Evolutionary conservation across 495 filamentous ascomycete genomes (phyloP).

Genomic region (Talaromyces adpressus): DNA sequence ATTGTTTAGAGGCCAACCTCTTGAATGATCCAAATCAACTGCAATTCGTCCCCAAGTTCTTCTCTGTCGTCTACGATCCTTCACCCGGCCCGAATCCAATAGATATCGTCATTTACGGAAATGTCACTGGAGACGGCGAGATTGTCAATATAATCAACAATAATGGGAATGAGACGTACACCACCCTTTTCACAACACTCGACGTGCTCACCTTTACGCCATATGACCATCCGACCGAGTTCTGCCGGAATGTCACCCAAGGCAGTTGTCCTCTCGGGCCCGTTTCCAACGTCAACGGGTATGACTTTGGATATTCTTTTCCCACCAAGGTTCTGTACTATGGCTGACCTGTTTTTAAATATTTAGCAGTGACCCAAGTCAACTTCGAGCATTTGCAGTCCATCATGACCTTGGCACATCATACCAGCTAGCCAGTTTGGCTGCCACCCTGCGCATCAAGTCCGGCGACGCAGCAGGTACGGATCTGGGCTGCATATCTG

Average conservation of each 20-base stretch:
- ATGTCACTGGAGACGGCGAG: slow-evolving; percentile 83
- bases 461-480: slow-evolving; percentile 60
- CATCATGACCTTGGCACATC: slow-evolving; percentile 68
- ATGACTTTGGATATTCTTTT: slow-evolving; percentile 20
- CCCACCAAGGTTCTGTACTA: background rate
- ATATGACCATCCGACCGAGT: slow-evolving; percentile 43
- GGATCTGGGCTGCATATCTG: slow-evolving; percentile 71
- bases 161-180: slow-evolving; percentile 45
- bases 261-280: slow-evolving; percentile 69
- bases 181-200: slow-evolving; percentile 62
- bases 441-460: slow-evolving; percentile 59
- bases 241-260: slow-evolving; percentile 58
- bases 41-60: slow-evolving; percentile 73
- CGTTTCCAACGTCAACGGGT: slow-evolving; percentile 57
- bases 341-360: background rate
- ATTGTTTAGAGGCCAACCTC: slow-evolving; percentile 65
- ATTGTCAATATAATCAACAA: slow-evolving; percentile 52
- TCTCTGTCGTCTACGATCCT: slow-evolving; percentile 67
- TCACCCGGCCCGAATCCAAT: slow-evolving; percentile 56
- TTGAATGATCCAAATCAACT: slow-evolving; percentile 45
- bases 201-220: slow-evolving; percentile 69
- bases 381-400: slow-evolving; percentile 65
- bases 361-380: slow-evolving; percentile 40
- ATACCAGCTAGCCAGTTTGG: slow-evolving; percentile 79
- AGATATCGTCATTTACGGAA: slow-evolving; percentile 79